phyloP scores from a whole-genome alignment of 2,329 filamentous ascomycete species.

The Cladosporium sp. region DNA sequence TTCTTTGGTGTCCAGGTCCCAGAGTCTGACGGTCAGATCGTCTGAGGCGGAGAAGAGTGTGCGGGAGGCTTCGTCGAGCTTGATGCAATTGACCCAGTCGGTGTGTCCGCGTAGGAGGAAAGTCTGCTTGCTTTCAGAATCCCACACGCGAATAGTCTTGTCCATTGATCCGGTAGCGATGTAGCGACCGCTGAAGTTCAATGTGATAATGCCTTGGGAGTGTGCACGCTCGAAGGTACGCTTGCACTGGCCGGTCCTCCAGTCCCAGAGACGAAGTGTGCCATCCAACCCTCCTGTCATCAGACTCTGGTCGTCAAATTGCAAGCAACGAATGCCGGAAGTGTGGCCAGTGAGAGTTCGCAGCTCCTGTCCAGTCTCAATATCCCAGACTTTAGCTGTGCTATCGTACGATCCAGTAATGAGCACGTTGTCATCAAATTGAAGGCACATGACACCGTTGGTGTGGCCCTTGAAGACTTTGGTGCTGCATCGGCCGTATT shows the following conservation, averaged over 20 bases:
- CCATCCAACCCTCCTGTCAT: constrained; percentile 86
- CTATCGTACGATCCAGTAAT: constrained; percentile 94
- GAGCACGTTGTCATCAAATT: constrained; percentile 84
- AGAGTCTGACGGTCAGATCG: constrained; percentile 84
- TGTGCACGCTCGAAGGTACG: constrained; percentile 72
- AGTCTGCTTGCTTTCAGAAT: constrained; percentile 78
- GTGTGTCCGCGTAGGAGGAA: constrained; percentile 78
- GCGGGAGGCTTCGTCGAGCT: constrained; percentile 65
- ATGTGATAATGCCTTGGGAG: constrained; percentile 73
- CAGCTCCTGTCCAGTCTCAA: constrained; percentile 80
- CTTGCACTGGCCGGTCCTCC: constrained; percentile 83
- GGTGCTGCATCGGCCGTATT: constrained; percentile 82
- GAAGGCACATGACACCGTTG: constrained; percentile 78
- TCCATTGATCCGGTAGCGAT: constrained; percentile 89
- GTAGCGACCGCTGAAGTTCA: constrained; percentile 81
- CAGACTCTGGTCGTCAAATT: constrained; percentile 88
- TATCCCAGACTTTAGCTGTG: constrained; percentile 95
- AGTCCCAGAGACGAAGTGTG: constrained; percentile 93
- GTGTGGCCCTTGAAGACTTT: constrained; percentile 81
- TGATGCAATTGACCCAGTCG: constrained; percentile 97
- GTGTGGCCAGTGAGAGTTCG: constrained; percentile 82
- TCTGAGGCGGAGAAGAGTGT: constrained; percentile 93
- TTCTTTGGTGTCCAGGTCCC: constrained; percentile 81
- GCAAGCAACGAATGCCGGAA: constrained; percentile 77
- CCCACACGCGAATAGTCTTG: constrained; percentile 86